Evolutionary conservation across 2,329 filamentous ascomycete genomes (phyloP).

Genomic region (Graphilbum sp.): DNA sequence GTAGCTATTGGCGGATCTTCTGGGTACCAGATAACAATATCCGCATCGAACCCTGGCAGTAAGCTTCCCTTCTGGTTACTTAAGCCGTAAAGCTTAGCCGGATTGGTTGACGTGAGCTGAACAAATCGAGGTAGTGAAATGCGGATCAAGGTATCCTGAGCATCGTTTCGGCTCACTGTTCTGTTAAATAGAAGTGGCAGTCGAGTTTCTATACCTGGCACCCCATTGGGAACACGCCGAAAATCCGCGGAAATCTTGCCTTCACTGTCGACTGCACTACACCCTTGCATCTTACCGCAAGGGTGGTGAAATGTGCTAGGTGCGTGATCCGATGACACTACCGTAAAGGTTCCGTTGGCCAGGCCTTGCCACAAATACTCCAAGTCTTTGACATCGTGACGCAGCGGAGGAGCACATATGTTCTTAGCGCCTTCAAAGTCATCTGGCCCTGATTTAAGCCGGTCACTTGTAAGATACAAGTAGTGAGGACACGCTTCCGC

Average conservation of each 20-base stretch:
- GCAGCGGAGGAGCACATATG: conserved; percentile 34
- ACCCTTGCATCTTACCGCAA: conserved; percentile 11
- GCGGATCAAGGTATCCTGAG: conserved; percentile 11
- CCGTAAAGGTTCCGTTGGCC: conserved; percentile 36
- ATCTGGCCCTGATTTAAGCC: conserved; percentile 11
- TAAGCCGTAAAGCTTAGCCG: conserved; percentile 39
- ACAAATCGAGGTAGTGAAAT: conserved; percentile 33
- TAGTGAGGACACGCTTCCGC: conserved; percentile 44
- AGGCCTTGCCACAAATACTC: conserved; percentile 34
- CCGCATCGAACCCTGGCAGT: conserved; percentile 35
- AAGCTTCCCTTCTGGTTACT: conserved; percentile 31
- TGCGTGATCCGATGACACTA: conserved; percentile 31
- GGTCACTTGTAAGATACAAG: conserved; percentile 30
- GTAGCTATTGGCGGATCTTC: conserved; percentile 10
- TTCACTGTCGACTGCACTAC: neutral
- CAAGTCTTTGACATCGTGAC: conserved; percentile 24
- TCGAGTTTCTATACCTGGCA: conserved; percentile 39
- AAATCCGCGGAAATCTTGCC: conserved; percentile 13
- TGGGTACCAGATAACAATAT: conserved; percentile 43
- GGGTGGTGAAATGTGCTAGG: conserved; percentile 30
- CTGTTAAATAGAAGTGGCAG: conserved; percentile 28
- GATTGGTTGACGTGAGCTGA: conserved; percentile 34
- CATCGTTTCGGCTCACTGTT: conserved; percentile 2
- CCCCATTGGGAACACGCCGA: conserved; percentile 41
- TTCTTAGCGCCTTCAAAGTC: conserved; percentile 25